phyloP scores from a whole-genome alignment of 2,329 filamentous ascomycete genomes.

The Ophiocordyceps australis region DNA sequence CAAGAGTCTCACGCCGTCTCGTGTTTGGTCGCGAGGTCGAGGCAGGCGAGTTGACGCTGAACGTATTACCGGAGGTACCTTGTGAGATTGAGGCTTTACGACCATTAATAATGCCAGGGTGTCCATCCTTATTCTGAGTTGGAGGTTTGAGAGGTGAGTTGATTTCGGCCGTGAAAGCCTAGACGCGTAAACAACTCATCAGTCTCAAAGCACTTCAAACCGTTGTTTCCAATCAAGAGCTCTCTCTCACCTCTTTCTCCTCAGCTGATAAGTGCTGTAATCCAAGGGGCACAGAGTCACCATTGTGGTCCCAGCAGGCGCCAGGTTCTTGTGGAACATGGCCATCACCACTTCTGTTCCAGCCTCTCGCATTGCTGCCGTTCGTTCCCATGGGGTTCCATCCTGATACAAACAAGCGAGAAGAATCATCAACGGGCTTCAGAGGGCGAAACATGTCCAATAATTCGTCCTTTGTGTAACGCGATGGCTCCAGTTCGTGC shows the following conservation, averaged over 20 bases:
- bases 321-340: slow-evolving; percentile 68
- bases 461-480: slow-evolving; percentile 66
- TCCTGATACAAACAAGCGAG: slow-evolving; percentile 50
- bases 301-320: slow-evolving; percentile 72
- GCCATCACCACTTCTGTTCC: slow-evolving; percentile 62
- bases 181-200: slow-evolving; percentile 3
- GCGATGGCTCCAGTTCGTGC: slow-evolving; percentile 24
- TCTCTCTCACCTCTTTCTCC: slow-evolving; percentile 34
- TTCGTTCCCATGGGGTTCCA: slow-evolving; percentile 67
- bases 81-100: slow-evolving; percentile 76
- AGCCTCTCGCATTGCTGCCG: slow-evolving; percentile 41
- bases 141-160: slow-evolving; percentile 88
- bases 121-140: slow-evolving; percentile 50
- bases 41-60: slow-evolving; percentile 56
- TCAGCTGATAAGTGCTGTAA: slow-evolving; percentile 49
- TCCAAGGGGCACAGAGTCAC: slow-evolving; percentile 51
- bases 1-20: slow-evolving; percentile 66
- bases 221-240: slow-evolving; percentile 1
- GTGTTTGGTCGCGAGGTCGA: slow-evolving; percentile 52
- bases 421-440: slow-evolving; percentile 32
- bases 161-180: slow-evolving; percentile 73
- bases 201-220: no score
- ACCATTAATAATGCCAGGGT: slow-evolving; percentile 40
- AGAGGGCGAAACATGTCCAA: slow-evolving; percentile 48
- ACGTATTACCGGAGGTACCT: slow-evolving; percentile 40